Evolutionary conservation across 805 yeast species (phyloP), one percentile per base, ranked within the genome.

Genomic region (Saccharomycopsis fibuligera): DNA sequence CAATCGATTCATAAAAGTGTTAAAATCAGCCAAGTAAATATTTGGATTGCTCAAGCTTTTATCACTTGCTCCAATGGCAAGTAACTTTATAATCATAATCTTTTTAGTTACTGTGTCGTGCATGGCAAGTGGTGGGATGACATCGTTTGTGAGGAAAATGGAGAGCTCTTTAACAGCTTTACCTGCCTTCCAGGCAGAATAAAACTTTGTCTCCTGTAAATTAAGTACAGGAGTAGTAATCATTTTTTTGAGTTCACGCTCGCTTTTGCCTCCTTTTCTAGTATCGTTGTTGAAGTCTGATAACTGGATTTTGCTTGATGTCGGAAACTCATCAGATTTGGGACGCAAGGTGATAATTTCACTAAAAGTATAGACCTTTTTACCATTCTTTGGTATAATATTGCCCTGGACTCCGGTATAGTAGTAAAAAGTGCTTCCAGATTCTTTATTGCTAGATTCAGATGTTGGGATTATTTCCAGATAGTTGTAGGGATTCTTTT

Each of bases 11-110:
- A 76, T 58, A 2, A 71, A 56, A 9, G 63, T 60, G 37, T 64
- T 68, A 53, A 72, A 72, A 3, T 68, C 59, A 22, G 59, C 55
- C 9, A 72, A 56, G 47, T 65, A 75, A 8, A 68, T 60, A 35
- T 62, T 66, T 1, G 70, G 68, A 49, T 72, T 72, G 19, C 59
- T 59, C 47, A 58, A 57, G 1, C 54, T 43, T 1, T 57, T 50
- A 8, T 62, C 50, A n/a, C 66, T 65, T 1, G 67, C 58, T 3
- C 68, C 66, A 22, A 68, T 57, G 0, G 63, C 61, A 12, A 72
- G 45, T 23, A 73, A 60, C 38, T 62, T 58, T 25, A 66, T 33
- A 4, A 67, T 31, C 27, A 60, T 60, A 3, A 72, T 47, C 22
- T 58, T 47, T 38, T 58, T 62, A 1, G 68, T 60, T 6, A 57